Base-by-base conservation (phyloP, 2,329 filamentous ascomycete genomes). In the Pyrenophora teres region DNA sequence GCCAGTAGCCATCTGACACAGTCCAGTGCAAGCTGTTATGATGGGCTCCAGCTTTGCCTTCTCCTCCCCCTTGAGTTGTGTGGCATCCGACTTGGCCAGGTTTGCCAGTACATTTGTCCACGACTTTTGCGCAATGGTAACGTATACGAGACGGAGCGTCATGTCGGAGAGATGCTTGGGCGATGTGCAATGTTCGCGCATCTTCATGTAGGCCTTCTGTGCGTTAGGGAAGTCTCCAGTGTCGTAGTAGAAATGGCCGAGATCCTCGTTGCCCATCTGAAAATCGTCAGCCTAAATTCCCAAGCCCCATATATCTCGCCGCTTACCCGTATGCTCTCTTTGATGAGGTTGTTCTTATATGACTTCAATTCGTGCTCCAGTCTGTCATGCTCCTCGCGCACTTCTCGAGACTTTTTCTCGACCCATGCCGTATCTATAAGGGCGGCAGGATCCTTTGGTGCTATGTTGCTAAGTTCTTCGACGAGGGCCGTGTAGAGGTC, bases 261-360 rank as follows among this genome's bases (percentile, higher is more conserved):
- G 79, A 64, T 97, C 94, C 73, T 97, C 92, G 65, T 97, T 89
- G 38, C 91, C 93, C 86, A 97, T 97, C 90, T 96, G 62, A 15
- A 33, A 1, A n/a, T 12, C 30, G 43, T 62, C 16, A 64, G 54
- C 39, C 10, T 37, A 19, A 5, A 9, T 0, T 1, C 2, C 5
- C 2, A 9, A 1, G 4, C 32, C 6, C 3, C 15, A 7, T 47
- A 54, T 39, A 2, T 12, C 35, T 19, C 13, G 8, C n/a, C 7
- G 56, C 65, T 68, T 80, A 95, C 92, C 62, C 92, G 78, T 66
- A 97, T 96, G 77, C 92, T 97, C 77, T 99, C 94, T 72, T 97
- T 96, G 65, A 99, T 92, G 37, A 97, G 77, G 66, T 97, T 99
- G 70, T 97, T 96, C 76, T 94, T 96, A 75, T 97, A 97, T 1